Evolutionary conservation across 108 stramenopile genomes (phyloP).

Genomic region (Discostella stelligeroides): DNA sequence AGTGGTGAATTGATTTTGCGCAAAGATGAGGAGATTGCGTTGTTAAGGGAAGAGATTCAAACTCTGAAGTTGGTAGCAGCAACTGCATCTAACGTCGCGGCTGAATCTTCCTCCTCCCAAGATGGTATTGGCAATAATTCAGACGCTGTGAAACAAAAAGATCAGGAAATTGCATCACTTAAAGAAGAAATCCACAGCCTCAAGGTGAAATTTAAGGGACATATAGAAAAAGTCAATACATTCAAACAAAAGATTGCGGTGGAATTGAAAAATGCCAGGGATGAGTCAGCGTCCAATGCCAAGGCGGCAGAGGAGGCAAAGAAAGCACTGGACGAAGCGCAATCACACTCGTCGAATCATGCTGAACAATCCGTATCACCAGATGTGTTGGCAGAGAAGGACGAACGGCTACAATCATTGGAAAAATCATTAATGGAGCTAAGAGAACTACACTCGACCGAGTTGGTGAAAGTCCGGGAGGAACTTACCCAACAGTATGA

Average conservation of each 20-base stretch:
- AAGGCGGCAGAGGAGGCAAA: constrained; percentile 32
- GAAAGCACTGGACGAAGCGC: constrained; percentile 15
- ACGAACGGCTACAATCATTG: constrained; percentile 35
- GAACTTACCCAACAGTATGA: constrained; percentile 41
- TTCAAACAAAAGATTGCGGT: constrained; percentile 31
- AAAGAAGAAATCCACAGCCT: constrained; percentile 25
- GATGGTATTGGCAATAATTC: neutral
- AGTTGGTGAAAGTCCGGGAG: constrained; percentile 50
- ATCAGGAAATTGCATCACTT: constrained; percentile 20
- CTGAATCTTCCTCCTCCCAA: neutral
- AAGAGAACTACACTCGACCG: constrained; percentile 31
- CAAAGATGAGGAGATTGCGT: constrained; percentile 24
- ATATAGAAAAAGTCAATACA: constrained; percentile 23
- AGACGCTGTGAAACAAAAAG: constrained; percentile 4
- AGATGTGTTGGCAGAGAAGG: constrained; percentile 36
- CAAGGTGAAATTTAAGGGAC: constrained; percentile 31
- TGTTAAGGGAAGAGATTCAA: constrained; percentile 24
- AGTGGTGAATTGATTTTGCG: constrained; percentile 7
- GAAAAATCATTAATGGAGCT: constrained; percentile 31
- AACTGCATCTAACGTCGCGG: neutral
- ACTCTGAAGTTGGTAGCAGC: constrained; percentile 11
- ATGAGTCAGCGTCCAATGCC: constrained; percentile 18
- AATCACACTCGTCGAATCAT: neutral
- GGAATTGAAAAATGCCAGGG: constrained; percentile 39
- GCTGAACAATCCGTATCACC: constrained; percentile 4